A percentile compares a stretch with the other conserved stretches of the same genome.
phyloP scores from a whole-genome alignment of 2,329 filamentous ascomycete genomes.

The Neurospora sp. region DNA sequence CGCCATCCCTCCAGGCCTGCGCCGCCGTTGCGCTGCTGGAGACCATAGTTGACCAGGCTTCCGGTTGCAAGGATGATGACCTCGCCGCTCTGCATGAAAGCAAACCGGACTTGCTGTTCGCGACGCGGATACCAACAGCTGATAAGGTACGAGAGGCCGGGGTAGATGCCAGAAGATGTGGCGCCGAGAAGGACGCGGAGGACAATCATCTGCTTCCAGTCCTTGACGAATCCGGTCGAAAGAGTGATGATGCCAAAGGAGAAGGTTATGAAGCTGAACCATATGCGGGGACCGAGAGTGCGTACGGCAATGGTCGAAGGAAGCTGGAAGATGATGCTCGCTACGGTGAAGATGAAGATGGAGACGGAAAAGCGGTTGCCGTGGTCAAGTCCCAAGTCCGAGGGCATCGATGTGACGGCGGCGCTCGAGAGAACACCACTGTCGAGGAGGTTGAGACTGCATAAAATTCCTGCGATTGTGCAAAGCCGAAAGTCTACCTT shows the following conservation, averaged over 20 bases:
- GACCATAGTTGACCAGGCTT: slow-evolving; percentile 56
- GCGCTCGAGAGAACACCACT: slow-evolving; percentile 61
- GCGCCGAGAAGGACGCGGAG: slow-evolving; percentile 57
- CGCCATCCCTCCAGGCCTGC: slow-evolving; percentile 52
- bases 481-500: slow-evolving; percentile 61
- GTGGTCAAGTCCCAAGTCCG: slow-evolving; percentile 49
- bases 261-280: slow-evolving; percentile 51
- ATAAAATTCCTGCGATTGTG: slow-evolving; percentile 61
- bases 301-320: slow-evolving; percentile 59
- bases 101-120: slow-evolving; percentile 58
- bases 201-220: slow-evolving; percentile 61
- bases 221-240: slow-evolving; percentile 57
- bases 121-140: slow-evolving; percentile 53
- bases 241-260: slow-evolving; percentile 56
- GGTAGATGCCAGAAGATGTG: slow-evolving; percentile 46
- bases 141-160: slow-evolving; percentile 41
- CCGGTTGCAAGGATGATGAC: slow-evolving; percentile 57
- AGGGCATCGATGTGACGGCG: slow-evolving; percentile 58
- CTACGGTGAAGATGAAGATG: slow-evolving; percentile 65
- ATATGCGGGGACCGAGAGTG: slow-evolving; percentile 52
- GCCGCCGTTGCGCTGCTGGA: slow-evolving; percentile 52
- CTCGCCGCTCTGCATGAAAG: slow-evolving; percentile 54
- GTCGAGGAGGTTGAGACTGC: slow-evolving; percentile 60
- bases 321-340: slow-evolving; percentile 58
- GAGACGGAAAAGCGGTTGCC: slow-evolving; percentile 59